A percentile compares a stretch with the other conserved stretches of the same genome.
These are phyloP conservation scores for Agapanthus africanus DNA, from an alignment of 106 monocot species.

Conservation along the genomic window DNA sequence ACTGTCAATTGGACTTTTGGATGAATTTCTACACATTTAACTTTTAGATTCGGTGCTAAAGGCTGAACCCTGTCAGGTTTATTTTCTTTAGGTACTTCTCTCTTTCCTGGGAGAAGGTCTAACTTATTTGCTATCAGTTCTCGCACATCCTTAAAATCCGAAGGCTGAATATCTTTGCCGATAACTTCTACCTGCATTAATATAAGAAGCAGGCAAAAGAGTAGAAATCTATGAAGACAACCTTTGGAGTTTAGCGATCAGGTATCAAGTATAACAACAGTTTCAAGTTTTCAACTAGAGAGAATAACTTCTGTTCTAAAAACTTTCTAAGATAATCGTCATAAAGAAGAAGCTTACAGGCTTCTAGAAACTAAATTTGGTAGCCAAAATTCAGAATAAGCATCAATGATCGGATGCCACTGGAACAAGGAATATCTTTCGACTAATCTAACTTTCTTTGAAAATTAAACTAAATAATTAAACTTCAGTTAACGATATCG, in stretches of 20 bases:
- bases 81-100: not conserved
- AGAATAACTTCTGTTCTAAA: too few species aligned
- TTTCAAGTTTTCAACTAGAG: too few species aligned
- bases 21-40: not conserved
- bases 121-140: slow-evolving; percentile 24
- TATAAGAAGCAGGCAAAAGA: too few species aligned
- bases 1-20: not conserved
- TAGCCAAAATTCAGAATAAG: too few species aligned
- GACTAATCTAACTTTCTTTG: not conserved
- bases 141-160: slow-evolving; percentile 17
- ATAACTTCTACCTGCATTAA: slow-evolving; percentile 15
- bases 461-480: not conserved
- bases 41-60: not conserved
- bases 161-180: slow-evolving; percentile 2
- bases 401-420: too few species aligned
- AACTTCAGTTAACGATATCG: too few species aligned
- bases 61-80: not conserved
- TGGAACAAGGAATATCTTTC: too few species aligned
- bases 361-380: too few species aligned
- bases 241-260: not conserved
- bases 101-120: slow-evolving; percentile 4
- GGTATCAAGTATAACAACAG: not conserved
- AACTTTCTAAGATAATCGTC: too few species aligned
- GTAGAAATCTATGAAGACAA: too few species aligned
- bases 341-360: too few species aligned